phyloP scores from a whole-genome alignment of 805 yeast species.

The Kodamaea neixiangensis region DNA sequence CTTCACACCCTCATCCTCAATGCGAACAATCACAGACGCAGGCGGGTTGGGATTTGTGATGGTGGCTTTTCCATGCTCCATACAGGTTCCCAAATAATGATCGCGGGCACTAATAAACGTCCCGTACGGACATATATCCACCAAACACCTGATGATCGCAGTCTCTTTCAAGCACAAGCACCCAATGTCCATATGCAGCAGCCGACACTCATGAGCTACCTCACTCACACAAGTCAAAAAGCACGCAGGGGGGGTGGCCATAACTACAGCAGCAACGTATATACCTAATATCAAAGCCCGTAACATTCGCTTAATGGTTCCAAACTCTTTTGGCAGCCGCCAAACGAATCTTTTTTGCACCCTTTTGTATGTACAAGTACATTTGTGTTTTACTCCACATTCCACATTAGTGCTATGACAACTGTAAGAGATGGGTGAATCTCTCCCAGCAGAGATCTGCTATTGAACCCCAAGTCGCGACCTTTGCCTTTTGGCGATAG shows the following conservation, averaged over 20 bases:
- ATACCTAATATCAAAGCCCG: slow-evolving; percentile 3
- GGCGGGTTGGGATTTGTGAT: slow-evolving; percentile 11
- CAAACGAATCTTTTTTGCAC: not conserved
- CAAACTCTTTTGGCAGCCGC: not conserved
- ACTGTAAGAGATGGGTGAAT: too few species aligned
- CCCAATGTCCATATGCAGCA: slow-evolving; percentile 34
- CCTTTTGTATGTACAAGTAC: not conserved
- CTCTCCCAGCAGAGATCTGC: too few species aligned
- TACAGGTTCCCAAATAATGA: slow-evolving; percentile 51
- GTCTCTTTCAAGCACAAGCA: slow-evolving; percentile 43
- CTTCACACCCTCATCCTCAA: not conserved
- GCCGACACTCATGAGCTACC: slow-evolving; percentile 36
- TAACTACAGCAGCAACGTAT: slow-evolving; percentile 5
- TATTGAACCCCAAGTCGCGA: too few species aligned
- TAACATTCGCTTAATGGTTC: not conserved
- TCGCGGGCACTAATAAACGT: slow-evolving; percentile 46
- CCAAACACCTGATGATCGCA: slow-evolving; percentile 44
- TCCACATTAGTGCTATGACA: too few species aligned
- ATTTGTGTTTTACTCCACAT: not conserved
- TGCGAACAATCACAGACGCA: slow-evolving; percentile 3
- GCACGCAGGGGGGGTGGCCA: slow-evolving; percentile 54
- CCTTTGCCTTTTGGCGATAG: too few species aligned
- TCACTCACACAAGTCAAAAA: slow-evolving; percentile 44
- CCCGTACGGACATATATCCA: slow-evolving; percentile 48
- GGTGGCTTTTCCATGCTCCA: slow-evolving; percentile 32